phyloP scores from a whole-genome alignment of 306 rosid genomes.

The Medicago truncatula region DNA sequence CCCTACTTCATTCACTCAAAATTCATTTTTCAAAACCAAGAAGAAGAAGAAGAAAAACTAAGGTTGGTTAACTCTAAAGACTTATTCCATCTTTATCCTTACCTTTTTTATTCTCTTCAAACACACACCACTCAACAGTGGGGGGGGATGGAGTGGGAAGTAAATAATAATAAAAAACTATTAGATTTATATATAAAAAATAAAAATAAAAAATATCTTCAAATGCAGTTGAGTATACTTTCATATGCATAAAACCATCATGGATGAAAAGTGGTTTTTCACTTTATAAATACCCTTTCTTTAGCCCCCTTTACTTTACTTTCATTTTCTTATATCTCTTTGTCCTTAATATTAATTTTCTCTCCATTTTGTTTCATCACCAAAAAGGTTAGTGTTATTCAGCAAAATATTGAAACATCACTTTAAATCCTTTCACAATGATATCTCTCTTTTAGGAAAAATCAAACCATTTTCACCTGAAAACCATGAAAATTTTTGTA shows the following conservation, averaged over 20 bases:
- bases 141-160: background rate
- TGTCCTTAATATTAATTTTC: slow-evolving; percentile 23
- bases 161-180: background rate
- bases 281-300: slow-evolving; percentile 66
- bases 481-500: slow-evolving; percentile 36
- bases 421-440: slow-evolving; percentile 42
- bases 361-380: slow-evolving; percentile 42
- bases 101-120: slow-evolving; percentile 52
- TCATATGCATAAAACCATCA: slow-evolving; percentile 39
- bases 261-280: slow-evolving; percentile 48
- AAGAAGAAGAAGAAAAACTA: background rate
- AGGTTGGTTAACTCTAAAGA: slow-evolving; percentile 22
- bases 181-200: background rate
- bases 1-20: slow-evolving; percentile 38
- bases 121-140: slow-evolving; percentile 23
- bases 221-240: background rate
- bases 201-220: background rate
- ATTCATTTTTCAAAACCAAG: background rate
- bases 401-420: slow-evolving; percentile 56
- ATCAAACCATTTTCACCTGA: slow-evolving; percentile 41
- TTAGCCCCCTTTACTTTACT: slow-evolving; percentile 45
- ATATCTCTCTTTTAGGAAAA: slow-evolving; percentile 49
- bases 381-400: slow-evolving; percentile 63
- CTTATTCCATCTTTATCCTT: slow-evolving; percentile 44
- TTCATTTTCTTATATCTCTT: slow-evolving; percentile 52